phyloP scores from a whole-genome alignment of 805 yeast genomes.

The Candida namnaoensis region DNA sequence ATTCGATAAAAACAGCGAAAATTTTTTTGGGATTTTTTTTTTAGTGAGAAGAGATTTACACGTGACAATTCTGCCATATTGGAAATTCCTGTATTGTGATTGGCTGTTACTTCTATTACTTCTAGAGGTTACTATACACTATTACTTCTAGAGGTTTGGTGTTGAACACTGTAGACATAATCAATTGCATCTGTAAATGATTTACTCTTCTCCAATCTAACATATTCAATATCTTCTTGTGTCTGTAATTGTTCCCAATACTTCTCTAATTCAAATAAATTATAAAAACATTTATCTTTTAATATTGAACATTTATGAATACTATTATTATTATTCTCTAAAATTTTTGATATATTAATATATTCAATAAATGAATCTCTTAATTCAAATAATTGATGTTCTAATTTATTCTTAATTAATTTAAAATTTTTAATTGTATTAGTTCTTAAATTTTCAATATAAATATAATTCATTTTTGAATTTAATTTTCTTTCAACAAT shows the following conservation, averaged over 20 bases:
- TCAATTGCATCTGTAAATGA: background rate
- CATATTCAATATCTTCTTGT: background rate
- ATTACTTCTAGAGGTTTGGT: background rate
- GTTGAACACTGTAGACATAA: background rate
- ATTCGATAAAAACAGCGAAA: background rate
- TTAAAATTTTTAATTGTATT: background rate
- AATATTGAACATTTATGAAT: too few species aligned
- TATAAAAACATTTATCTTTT: background rate
- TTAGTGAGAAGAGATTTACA: too few species aligned
- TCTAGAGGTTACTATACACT: too few species aligned
- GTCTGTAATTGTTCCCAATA: background rate
- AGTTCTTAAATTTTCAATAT: too few species aligned
- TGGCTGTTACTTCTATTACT: too few species aligned
- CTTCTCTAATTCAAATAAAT: background rate
- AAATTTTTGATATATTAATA: background rate
- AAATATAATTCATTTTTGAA: background rate
- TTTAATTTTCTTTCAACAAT: background rate
- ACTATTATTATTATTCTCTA: too few species aligned
- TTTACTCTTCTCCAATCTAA: background rate
- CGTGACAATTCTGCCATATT: too few species aligned
- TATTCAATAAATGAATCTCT: background rate
- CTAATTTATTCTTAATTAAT: too few species aligned
- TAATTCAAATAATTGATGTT: background rate
- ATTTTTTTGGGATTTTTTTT: too few species aligned
- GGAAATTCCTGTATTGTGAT: too few species aligned